Evolutionary conservation across 345 rosid species (phyloP), one percentile per base, ranked within the genome.

Genomic region (Melaleuca quinquenervia): DNA sequence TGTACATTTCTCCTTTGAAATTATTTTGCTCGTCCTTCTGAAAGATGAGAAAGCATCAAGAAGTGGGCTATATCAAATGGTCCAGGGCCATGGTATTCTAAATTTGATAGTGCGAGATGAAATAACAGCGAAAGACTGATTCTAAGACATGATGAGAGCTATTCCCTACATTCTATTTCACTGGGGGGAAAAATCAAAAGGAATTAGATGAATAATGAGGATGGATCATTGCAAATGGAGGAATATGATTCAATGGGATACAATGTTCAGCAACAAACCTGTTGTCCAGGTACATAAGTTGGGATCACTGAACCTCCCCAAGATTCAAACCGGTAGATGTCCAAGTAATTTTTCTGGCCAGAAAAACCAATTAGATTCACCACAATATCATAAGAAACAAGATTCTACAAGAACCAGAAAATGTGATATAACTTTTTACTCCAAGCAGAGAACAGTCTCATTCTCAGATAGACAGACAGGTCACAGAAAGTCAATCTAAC

Each of bases 291-390:
- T 26, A 85, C 89, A 87, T 94, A 95, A 50, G 94, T 90, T 74
- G 99, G 98, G 90, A 97, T 96, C 95, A 97, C 87, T 85, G 97
- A 95, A 88, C 95, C 97, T 82, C 98, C 99, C 99, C 99, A 97
- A n/a, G 99, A 94, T 88, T 97, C 99, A 89, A 92, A 97, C 54
- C 94, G 94, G 87, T 97, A 97, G 85, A 97, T 92, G 85, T 97
- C 98, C 88, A 97, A 92, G 93, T 97, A 97, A 90, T 97, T 96
- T 94, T 92, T 96, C 99, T 97, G 93, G 87, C 50, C 75, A 89
- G 55, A 45, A 29, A 83, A 5, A 22, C 20, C 83, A 56, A 56
- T 52, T 14, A 84, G 22, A 74, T 78, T 86, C 76, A 75, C 55
- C 54, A 78, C 86, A 84, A n/a, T 52, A 5, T 29, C 84, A 86